These are phyloP conservation scores for Aspergillus asperescens DNA, from an alignment of 495 filamentous ascomycete genomes.

Conservation along the genomic window DNA sequence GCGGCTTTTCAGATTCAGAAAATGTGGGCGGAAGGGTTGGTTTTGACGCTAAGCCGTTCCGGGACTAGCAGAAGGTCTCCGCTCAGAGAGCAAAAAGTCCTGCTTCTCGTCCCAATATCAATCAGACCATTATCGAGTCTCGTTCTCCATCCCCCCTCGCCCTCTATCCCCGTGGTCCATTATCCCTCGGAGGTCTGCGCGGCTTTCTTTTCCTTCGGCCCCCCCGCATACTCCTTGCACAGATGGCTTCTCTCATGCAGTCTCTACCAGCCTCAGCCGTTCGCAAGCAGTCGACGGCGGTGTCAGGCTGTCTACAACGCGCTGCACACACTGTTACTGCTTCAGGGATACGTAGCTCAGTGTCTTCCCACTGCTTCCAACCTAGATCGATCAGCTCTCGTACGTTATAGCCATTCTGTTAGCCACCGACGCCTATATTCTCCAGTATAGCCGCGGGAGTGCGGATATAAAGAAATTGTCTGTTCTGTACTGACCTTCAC, in stretches of 20 bases:
- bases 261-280: conserved; percentile 32
- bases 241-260: conserved; percentile 37
- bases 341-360: conserved; percentile 31
- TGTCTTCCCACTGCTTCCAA: conserved; percentile 29
- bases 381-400: conserved; percentile 27
- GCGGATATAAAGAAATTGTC: neutral
- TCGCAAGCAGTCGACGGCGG: conserved; percentile 32
- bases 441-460: conserved; percentile 1
- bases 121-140: conserved; percentile 14
- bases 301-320: conserved; percentile 24
- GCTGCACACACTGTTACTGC: conserved; percentile 29
- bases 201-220: neutral
- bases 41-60: conserved; percentile 31
- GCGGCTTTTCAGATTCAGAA: conserved; percentile 30
- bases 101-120: conserved; percentile 17
- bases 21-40: conserved; percentile 42
- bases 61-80: conserved; percentile 23
- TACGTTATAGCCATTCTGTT: conserved; percentile 25
- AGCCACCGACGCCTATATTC: conserved; percentile 3
- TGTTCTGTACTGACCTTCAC: conserved; percentile 11
- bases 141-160: conserved; percentile 3
- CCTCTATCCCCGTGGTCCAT: neutral
- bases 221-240: conserved; percentile 3
- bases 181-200: conserved; percentile 3
- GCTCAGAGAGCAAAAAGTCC: conserved; percentile 27